Evolutionary conservation across 139 green algal genomes (phyloP).

Genomic region (Coelastrella sp.): DNA sequence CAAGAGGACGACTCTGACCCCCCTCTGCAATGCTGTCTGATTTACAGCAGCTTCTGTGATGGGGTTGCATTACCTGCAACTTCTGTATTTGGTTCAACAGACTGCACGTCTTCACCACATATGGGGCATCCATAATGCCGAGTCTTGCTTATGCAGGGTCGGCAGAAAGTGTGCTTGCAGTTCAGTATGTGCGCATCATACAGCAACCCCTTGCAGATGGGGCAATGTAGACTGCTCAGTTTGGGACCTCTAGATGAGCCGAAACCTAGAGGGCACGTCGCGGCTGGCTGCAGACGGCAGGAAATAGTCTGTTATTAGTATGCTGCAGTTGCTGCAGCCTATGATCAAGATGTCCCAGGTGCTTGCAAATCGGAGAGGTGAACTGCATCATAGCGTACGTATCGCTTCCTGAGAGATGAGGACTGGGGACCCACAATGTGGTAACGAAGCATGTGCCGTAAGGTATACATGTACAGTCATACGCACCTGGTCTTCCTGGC

Average conservation of each 20-base stretch:
- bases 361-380: no score
- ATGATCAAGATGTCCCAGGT: no score
- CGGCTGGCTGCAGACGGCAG: constrained; percentile 6
- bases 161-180: constrained; percentile 59
- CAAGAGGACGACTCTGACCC: no score
- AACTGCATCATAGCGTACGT: no score
- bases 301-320: no score
- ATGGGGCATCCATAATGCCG: constrained; percentile 60
- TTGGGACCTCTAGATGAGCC: constrained; percentile 30
- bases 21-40: no score
- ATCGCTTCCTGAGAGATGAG: no score
- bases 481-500: no score
- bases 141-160: constrained; percentile 50
- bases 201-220: constrained; percentile 56
- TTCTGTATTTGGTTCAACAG: constrained; percentile 46
- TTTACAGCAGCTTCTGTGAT: no score
- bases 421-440: no score
- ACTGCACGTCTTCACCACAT: constrained; percentile 63
- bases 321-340: constrained; percentile 6
- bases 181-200: constrained; percentile 44
- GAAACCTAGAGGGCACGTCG: constrained; percentile 55
- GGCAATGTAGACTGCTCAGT: constrained; percentile 54
- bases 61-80: constrained; percentile 56
- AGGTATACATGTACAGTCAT: no score
- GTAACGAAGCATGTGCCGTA: no score